Evolutionary conservation across 1,284 basidiomycete genomes (phyloP).

Genomic region (Inonotus hispidus): DNA sequence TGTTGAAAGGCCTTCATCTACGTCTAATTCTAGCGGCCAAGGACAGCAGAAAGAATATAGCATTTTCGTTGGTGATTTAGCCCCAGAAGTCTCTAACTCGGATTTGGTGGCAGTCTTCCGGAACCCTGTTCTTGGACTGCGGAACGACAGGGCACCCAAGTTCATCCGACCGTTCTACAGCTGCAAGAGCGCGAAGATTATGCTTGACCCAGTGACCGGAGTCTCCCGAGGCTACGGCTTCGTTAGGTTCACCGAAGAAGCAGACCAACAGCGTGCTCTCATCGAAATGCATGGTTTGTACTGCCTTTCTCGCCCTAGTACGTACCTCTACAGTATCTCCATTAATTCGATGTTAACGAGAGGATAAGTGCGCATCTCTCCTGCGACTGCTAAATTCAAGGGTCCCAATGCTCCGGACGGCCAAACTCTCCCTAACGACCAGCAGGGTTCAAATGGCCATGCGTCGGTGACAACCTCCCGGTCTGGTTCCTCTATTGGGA

Average conservation of each 20-base stretch:
- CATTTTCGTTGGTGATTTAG: slow-evolving; percentile 88
- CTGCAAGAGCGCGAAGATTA: slow-evolving; percentile 91
- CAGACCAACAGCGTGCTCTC: slow-evolving; percentile 81
- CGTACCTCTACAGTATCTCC: slow-evolving; percentile 28
- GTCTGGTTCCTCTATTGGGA: slow-evolving; percentile 51
- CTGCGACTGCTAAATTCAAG: slow-evolving; percentile 84
- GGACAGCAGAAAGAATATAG: slow-evolving; percentile 72
- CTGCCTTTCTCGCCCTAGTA: slow-evolving; percentile 80
- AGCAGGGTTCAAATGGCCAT: slow-evolving; percentile 23
- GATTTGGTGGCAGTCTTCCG: slow-evolving; percentile 86
- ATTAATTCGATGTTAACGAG: not conserved
- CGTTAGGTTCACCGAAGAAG: slow-evolving; percentile 81
- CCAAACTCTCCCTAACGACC: slow-evolving; percentile 19
- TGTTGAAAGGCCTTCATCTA: slow-evolving; percentile 22
- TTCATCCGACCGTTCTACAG: slow-evolving; percentile 82
- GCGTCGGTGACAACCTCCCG: slow-evolving; percentile 39
- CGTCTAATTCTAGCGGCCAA: slow-evolving; percentile 17
- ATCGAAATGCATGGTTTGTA: slow-evolving; percentile 88
- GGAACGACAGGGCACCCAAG: slow-evolving; percentile 76
- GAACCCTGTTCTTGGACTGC: slow-evolving; percentile 75
- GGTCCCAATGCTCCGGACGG: slow-evolving; percentile 38
- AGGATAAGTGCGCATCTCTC: slow-evolving; percentile 75
- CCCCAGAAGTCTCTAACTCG: slow-evolving; percentile 84
- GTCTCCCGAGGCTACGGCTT: slow-evolving; percentile 89
- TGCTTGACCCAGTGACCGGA: slow-evolving; percentile 84